Percentiles rank a stretch among this genome's conserved stretches.
These are phyloP conservation scores for Diaporthe amygdali DNA, from an alignment of 2,329 filamentous ascomycete genomes.

Conservation along the genomic window DNA sequence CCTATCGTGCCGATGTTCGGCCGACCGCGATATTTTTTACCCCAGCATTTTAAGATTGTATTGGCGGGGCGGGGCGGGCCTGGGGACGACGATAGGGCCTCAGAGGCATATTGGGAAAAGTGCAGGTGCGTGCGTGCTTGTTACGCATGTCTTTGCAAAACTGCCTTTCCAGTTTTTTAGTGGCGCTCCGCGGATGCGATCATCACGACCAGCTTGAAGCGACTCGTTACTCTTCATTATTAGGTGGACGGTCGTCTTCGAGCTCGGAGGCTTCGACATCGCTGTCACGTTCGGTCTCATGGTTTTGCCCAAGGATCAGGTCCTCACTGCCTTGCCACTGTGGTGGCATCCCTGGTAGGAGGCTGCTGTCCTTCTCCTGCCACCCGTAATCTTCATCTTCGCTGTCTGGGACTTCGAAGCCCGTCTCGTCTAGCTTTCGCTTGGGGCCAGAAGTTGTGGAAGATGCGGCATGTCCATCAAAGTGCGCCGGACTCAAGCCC, in stretches of 20 bases:
- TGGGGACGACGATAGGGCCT: slow-evolving; percentile 1
- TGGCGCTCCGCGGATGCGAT: not conserved
- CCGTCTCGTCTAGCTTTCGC: slow-evolving; percentile 67
- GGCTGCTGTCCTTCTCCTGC: slow-evolving; percentile 69
- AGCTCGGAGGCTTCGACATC: slow-evolving; percentile 42
- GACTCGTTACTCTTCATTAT: slow-evolving; percentile 25
- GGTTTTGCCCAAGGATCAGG: slow-evolving; percentile 52
- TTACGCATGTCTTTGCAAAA: not conserved
- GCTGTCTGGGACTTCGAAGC: slow-evolving; percentile 64
- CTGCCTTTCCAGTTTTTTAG: not conserved
- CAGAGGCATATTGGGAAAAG: not conserved
- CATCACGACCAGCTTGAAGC: not conserved
- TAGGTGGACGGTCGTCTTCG: slow-evolving; percentile 27
- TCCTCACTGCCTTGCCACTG: slow-evolving; percentile 74
- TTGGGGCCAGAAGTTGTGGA: slow-evolving; percentile 55
- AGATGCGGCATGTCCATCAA: slow-evolving; percentile 41
- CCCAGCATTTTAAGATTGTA: slow-evolving; percentile 18
- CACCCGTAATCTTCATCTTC: slow-evolving; percentile 76
- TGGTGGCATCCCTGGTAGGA: slow-evolving; percentile 63
- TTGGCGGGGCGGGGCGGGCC: not conserved
- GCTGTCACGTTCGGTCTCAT: slow-evolving; percentile 43
- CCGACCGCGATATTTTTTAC: slow-evolving; percentile 21
- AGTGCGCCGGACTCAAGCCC: slow-evolving; percentile 48
- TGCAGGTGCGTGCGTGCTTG: not conserved
- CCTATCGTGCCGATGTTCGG: slow-evolving; percentile 22